Base-by-base conservation (phyloP, 768 basidiomycete genomes). In the Suillus subalutaceus region DNA sequence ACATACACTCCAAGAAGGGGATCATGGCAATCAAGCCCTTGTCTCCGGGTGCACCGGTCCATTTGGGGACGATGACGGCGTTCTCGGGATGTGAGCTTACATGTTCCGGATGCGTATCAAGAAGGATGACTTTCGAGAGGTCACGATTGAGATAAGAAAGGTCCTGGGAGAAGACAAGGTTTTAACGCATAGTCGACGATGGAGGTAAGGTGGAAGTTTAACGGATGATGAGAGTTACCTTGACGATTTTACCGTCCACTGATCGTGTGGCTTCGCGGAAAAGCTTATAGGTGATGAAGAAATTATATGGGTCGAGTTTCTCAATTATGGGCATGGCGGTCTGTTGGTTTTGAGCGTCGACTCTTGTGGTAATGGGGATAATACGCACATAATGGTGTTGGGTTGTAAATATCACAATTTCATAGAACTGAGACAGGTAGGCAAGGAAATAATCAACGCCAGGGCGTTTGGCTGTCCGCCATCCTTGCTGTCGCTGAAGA, bases 401-500 rank as follows among this genome's bases (percentile, higher is more conserved):
- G 20, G 89, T 85, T 12, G 96, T 99, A 81, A 99, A 99, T 63
- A 99, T 83, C 41, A 99, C 97, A 65, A 99, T 88, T 82, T 99
- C 97, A 76, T 95, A 99, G 81, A 99, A 99, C 74, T 98, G 97
- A 0, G 95, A 94, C 58, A 99, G 87, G 77, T 99, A 99, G 35
- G 88, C 96, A 41, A 99, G 84, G 86, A 99, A 99, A 80, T 99
- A 99, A 75, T 99, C 97, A 18, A 96, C 93, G 5, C 97, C 97
- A 1, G 97, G 97, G 41, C 97, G 89, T 80, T 99, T 99, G 6
- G 96, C 97, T 4, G 97, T 98, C 69, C 94, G 84, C 97, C 97
- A 99, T 62, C 97, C 97, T 72, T 93, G 85, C 79, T 93, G 87
- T 63, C 96, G 88, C 95, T 97, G 66, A 41, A 60, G 41, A 64